A percentile compares a stretch with the other conserved stretches of the same genome.
Conservation (phyloP, 2,329 filamentous ascomycete genomes). For the Alternaria sp. region DNA sequence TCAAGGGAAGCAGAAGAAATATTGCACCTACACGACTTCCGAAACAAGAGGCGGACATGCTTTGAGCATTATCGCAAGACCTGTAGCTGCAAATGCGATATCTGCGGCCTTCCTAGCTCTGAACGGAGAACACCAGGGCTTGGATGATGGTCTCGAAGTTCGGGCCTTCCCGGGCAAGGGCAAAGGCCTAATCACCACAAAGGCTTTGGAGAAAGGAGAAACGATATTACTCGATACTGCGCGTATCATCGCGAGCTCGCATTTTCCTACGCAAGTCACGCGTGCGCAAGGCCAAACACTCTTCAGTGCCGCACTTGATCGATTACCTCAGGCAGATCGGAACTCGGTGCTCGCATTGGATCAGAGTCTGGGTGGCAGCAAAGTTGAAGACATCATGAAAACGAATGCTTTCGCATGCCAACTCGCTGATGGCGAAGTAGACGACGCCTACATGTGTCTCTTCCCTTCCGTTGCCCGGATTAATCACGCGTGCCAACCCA, state of each 20-base stretch:
- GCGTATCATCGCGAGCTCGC: constrained; percentile 27
- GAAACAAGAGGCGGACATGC: constrained; percentile 19
- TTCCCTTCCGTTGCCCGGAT: constrained; percentile 31
- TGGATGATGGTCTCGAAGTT: constrained; percentile 16
- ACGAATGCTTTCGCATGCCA: constrained; percentile 34
- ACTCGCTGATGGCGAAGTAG: constrained; percentile 24
- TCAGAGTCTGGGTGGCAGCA: constrained; percentile 19
- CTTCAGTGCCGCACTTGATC: constrained; percentile 15
- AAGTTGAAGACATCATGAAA: constrained; percentile 29
- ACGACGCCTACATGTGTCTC: constrained; percentile 32
- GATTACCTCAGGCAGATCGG: constrained; percentile 13
- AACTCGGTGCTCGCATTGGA: constrained; percentile 19
- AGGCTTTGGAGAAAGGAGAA: constrained; percentile 17
- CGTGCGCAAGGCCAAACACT: constrained; percentile 18
- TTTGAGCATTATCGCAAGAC: constrained; percentile 29
- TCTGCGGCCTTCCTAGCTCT: constrained; percentile 14
- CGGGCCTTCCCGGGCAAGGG: constrained; percentile 29
- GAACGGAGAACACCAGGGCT: not conserved
- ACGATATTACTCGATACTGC: constrained; percentile 30
- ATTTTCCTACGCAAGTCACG: constrained; percentile 19
- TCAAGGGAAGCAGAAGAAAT: constrained; percentile 12
- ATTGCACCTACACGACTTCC: constrained; percentile 27
- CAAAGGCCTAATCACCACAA: constrained; percentile 28
- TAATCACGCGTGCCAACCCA: constrained; percentile 34
- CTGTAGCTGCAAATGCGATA: constrained; percentile 21